Evolutionary conservation across 805 yeast species (phyloP).

Genomic region (Candida stauntonica): DNA sequence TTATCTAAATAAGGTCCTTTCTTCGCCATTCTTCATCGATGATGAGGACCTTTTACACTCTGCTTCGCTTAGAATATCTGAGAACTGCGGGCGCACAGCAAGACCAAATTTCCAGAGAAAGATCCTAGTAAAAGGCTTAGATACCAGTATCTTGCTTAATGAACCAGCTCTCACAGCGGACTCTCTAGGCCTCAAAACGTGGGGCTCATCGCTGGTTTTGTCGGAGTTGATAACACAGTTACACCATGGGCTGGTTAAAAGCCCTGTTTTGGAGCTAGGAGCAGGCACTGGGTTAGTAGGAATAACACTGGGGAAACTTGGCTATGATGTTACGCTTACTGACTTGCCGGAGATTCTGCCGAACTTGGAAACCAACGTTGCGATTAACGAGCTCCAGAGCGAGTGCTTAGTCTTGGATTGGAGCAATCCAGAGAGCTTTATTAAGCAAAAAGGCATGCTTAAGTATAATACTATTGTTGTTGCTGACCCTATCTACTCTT

Average conservation of each 20-base stretch:
- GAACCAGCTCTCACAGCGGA: constrained; percentile 90
- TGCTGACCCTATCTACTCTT: constrained; percentile 87
- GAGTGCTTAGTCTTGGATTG: constrained; percentile 66
- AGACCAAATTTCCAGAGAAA: constrained; percentile 65
- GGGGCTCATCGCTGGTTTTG: constrained; percentile 87
- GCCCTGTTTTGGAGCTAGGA: constrained; percentile 67
- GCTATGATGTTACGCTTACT: constrained; percentile 46
- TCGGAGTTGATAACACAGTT: constrained; percentile 47
- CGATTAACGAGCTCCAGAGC: constrained; percentile 41
- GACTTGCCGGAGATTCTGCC: constrained; percentile 76
- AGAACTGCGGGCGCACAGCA: constrained; percentile 81
- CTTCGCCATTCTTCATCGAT: constrained; percentile 37
- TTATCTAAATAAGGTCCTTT: constrained; percentile 44
- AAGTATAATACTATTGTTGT: constrained; percentile 59
- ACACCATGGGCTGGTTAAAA: constrained; percentile 21
- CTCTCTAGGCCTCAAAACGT: constrained; percentile 85
- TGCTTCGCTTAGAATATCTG: constrained; percentile 67
- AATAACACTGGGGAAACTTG: constrained; percentile 55
- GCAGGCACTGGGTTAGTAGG: constrained; percentile 95
- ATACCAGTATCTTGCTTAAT: constrained; percentile 35
- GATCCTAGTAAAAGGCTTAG: constrained; percentile 43
- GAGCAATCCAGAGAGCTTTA: constrained; percentile 51
- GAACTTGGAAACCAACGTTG: constrained; percentile 58
- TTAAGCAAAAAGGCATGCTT: constrained; percentile 25
- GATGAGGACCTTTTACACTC: constrained; percentile 42